Conservation (phyloP, 345 rosid genomes). For the Excoecaria cochinchinensis region DNA sequence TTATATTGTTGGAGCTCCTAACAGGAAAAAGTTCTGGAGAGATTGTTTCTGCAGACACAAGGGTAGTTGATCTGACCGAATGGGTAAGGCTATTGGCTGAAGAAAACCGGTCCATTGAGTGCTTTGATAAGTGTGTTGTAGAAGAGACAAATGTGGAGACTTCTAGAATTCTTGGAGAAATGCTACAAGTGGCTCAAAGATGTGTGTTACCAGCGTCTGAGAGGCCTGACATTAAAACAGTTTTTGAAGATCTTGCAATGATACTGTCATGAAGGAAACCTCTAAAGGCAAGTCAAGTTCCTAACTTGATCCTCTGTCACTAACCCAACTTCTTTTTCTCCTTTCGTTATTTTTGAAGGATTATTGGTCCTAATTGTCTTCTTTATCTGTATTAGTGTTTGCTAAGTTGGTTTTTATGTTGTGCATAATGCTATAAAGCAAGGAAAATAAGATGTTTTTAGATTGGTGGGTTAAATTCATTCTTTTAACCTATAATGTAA, state of each 20-base stretch:
- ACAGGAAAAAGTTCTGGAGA: conserved; percentile 70
- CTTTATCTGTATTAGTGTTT: not conserved
- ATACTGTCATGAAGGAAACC: conserved; percentile 19
- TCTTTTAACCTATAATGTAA: conserved; percentile 11
- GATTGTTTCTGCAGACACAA: conserved; percentile 53
- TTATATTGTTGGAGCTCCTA: conserved; percentile 69
- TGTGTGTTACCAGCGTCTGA: conserved; percentile 78
- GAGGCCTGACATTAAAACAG: conserved; percentile 72
- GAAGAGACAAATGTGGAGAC: conserved; percentile 23
- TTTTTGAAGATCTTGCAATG: conserved; percentile 55
- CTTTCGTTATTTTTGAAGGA: not conserved
- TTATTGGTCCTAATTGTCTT: not conserved
- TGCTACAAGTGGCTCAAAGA: conserved; percentile 62
- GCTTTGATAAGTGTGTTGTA: conserved; percentile 55
- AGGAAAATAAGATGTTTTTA: not conserved
- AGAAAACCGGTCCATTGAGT: conserved; percentile 51
- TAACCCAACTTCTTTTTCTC: conserved; percentile 24
- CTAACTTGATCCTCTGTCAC: conserved; percentile 8
- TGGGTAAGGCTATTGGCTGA: conserved; percentile 65
- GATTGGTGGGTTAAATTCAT: conserved; percentile 17
- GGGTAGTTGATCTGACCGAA: conserved; percentile 72
- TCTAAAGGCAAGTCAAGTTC: conserved; percentile 18
- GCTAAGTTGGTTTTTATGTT: not conserved
- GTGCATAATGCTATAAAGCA: conserved; percentile 20
- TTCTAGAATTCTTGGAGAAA: conserved; percentile 38